These are phyloP conservation scores for Actinomortierella ambigua DNA, from an alignment of 371 early-diverging fungal genomes.

Conservation along the genomic window DNA sequence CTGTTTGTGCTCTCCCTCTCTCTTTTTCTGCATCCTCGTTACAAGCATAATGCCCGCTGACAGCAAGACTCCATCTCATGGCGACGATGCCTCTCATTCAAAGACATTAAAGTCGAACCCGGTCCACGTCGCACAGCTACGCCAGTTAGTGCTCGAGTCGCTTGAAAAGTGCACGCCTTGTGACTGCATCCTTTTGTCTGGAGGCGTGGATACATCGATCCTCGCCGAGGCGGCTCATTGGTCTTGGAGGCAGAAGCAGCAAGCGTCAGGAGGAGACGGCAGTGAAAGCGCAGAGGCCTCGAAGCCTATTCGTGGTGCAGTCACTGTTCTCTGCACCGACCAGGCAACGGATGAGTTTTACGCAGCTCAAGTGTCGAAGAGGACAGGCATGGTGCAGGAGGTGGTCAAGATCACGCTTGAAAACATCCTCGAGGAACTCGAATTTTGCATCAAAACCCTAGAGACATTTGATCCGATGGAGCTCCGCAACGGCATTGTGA, in stretches of 20 bases:
- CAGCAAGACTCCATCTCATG: no score
- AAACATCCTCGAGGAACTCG: constrained; percentile 38
- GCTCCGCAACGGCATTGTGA: constrained; percentile 57
- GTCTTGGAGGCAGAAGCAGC: background rate
- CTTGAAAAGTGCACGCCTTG: constrained; percentile 45
- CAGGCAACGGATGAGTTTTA: constrained; percentile 54
- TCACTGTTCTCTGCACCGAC: constrained; percentile 46
- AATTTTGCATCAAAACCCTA: constrained; percentile 50
- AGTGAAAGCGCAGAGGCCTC: background rate
- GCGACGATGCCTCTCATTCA: constrained; percentile 1
- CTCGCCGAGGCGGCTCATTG: constrained; percentile 47
- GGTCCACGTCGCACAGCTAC: constrained; percentile 27
- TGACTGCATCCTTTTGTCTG: constrained; percentile 57
- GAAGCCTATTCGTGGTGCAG: constrained; percentile 18
- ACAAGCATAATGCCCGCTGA: no score
- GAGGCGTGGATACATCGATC: constrained; percentile 66
- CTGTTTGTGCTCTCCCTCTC: no score
- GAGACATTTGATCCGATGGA: constrained; percentile 68
- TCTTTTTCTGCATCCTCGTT: no score
- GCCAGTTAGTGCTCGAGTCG: constrained; percentile 37
- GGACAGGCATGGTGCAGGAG: constrained; percentile 45
- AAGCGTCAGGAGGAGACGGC: no score
- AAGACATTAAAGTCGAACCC: constrained; percentile 26
- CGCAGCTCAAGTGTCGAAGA: constrained; percentile 47
- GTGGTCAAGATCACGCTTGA: constrained; percentile 46